Evolutionary conservation across 2,329 filamentous ascomycete species (phyloP).

Genomic region (Colletotrichum navitas): DNA sequence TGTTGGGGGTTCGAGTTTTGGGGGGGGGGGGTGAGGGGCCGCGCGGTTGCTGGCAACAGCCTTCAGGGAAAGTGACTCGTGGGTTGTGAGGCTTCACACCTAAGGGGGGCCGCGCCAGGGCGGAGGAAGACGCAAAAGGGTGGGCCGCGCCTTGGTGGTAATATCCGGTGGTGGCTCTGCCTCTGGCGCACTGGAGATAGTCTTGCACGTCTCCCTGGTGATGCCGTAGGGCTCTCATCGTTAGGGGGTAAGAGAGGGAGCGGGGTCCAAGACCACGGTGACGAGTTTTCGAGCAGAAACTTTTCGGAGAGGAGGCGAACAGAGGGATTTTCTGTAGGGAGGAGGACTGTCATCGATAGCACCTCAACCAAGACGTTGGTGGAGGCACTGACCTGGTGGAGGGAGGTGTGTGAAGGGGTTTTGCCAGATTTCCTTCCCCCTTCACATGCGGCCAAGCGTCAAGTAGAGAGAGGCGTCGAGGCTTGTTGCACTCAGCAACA

Average conservation of each 20-base stretch:
- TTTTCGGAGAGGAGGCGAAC: slow-evolving; percentile 7
- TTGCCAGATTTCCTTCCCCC: not conserved
- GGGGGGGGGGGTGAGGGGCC: too few relatives aligned
- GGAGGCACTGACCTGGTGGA: slow-evolving; percentile 14
- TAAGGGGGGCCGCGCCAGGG: not conserved
- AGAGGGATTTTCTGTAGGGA: slow-evolving; percentile 24
- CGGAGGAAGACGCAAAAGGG: not conserved
- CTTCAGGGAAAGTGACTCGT: slow-evolving; percentile 33
- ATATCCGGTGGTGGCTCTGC: slow-evolving; percentile 26
- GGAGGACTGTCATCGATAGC: slow-evolving; percentile 1
- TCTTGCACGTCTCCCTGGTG: slow-evolving; percentile 20
- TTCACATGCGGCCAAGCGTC: slow-evolving; percentile 1
- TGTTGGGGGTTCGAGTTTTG: too few relatives aligned
- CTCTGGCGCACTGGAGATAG: not conserved
- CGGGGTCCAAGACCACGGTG: slow-evolving; percentile 6
- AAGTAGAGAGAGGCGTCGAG: slow-evolving; percentile 8
- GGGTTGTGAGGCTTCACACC: slow-evolving; percentile 17
- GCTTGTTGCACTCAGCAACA: slow-evolving; percentile 30
- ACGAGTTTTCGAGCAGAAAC: slow-evolving; percentile 11
- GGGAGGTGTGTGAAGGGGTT: not conserved
- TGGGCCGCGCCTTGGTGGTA: not conserved
- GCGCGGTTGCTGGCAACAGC: not conserved
- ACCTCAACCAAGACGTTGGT: slow-evolving; percentile 10
- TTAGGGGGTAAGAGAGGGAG: slow-evolving; percentile 6
- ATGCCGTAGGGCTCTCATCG: slow-evolving; percentile 2